Percentiles rank a stretch among this genome's conserved stretches.
phyloP scores from a whole-genome alignment of 148 eudicot species.

The Diospyros lotus region DNA sequence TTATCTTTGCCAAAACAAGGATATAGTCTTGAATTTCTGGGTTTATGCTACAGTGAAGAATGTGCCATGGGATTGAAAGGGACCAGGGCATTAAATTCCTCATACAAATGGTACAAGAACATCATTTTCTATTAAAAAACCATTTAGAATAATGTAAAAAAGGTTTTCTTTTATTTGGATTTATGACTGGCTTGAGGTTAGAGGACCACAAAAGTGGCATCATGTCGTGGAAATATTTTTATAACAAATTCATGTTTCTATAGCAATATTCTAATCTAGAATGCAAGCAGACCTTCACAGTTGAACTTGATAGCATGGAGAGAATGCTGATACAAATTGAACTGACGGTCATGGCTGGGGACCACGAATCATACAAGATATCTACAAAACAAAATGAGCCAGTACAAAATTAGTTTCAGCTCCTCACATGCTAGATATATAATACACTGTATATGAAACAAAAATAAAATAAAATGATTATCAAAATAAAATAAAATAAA shows the following conservation, averaged over 20 bases:
- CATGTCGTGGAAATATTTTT: too few species aligned
- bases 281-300: constrained; percentile 41
- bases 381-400: constrained; percentile 33
- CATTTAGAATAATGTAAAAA: too few species aligned
- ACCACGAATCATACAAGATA: constrained; percentile 74
- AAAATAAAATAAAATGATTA: background rate
- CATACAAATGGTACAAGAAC: too few species aligned
- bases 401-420: background rate
- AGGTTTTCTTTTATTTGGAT: too few species aligned
- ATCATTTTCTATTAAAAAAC: too few species aligned
- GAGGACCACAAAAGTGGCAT: too few species aligned
- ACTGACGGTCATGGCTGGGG: constrained; percentile 79
- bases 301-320: constrained; percentile 70
- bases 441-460: background rate
- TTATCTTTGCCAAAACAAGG: background rate
- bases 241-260: too few species aligned
- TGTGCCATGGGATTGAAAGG: background rate
- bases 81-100: background rate
- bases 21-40: background rate
- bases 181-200: too few species aligned
- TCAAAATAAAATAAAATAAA: too few species aligned
- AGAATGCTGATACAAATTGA: constrained; percentile 78
- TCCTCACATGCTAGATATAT: background rate
- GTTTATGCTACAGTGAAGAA: background rate
- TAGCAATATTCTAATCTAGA: background rate